These are phyloP conservation scores for Tuber brumale DNA, from an alignment of 495 filamentous ascomycete genomes.

Conservation along the genomic window DNA sequence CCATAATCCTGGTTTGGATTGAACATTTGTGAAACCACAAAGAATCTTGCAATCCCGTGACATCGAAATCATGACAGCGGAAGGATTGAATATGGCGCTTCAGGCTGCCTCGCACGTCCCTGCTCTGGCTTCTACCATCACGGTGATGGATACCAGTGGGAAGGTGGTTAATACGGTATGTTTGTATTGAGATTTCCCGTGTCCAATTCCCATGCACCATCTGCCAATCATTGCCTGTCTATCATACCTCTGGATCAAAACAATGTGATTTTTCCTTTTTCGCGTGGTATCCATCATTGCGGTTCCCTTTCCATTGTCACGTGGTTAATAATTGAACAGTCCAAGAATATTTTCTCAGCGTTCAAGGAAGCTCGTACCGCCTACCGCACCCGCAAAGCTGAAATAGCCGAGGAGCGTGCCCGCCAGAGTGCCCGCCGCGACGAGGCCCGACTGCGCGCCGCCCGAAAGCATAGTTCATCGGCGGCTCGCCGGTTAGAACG, in stretches of 20 bases:
- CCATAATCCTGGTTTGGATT: background rate
- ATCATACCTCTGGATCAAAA: background rate
- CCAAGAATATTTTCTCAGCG: conserved; percentile 38
- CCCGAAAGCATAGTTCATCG: conserved; percentile 22
- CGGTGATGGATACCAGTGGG: conserved; percentile 32
- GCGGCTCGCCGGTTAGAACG: conserved; percentile 3
- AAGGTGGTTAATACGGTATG: conserved; percentile 37
- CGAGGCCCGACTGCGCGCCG: conserved; percentile 21
- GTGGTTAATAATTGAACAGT: conserved; percentile 13
- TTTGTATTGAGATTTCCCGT: conserved; percentile 9
- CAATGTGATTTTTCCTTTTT: background rate
- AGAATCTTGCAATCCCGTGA: background rate
- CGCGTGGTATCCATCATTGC: background rate
- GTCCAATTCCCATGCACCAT: conserved; percentile 7
- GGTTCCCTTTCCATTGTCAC: background rate
- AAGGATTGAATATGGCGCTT: conserved; percentile 29
- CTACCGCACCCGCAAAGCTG: conserved; percentile 38
- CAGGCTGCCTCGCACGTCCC: conserved; percentile 26
- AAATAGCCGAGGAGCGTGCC: conserved; percentile 36
- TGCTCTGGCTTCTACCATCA: conserved; percentile 20
- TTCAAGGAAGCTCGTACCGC: conserved; percentile 36
- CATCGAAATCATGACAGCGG: conserved; percentile 15
- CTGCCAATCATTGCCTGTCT: conserved; percentile 16
- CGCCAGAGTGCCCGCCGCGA: conserved; percentile 34
- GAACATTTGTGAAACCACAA: background rate